Evolutionary conservation across 331 rosid species (phyloP), one percentile per base, ranked within the genome.

Genomic region (Rhamnella rubrinervis): DNA sequence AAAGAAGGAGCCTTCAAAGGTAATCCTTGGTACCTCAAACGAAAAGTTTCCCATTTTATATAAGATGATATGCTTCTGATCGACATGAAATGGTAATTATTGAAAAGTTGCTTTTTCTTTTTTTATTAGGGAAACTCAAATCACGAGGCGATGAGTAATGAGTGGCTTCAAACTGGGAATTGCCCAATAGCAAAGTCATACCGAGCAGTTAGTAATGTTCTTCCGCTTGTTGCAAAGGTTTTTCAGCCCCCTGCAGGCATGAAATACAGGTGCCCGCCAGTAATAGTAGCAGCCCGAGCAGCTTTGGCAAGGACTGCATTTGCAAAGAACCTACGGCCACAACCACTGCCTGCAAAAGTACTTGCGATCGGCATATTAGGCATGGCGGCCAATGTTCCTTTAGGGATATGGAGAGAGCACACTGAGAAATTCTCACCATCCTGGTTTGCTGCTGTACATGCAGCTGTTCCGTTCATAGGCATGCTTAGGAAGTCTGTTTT

Each of bases 371-470:
- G 98, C 55, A 67, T 88, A 78, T 68, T 93, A 77, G 98, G 98
- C 44, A 93, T 93, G 98, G 97, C 98, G 23, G 97, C 91, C 51
- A 93, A 93, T 74, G 85, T 93, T 59, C 98, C 98, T 14, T 76
- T 93, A 72, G 98, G 98, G 69, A 52, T 93, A 59, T 93, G 98
- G 98, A 82, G 98, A 70, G 98, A 93, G 80, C 98, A 93, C 71
- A 93, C 98, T 1, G 60, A 93, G 80, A 93, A 93, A 78, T 93
- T 93, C 77, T 93, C 98, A 10, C 97, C 88, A 4, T 78, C 97
- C 47, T 93, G 98, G 98, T 93, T 93, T 71, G 84, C 87, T 31
- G 98, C 98, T 2, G 91, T 93, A 39, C 98, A 93, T 70, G 98
- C 97, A 6, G 98, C 98, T 60, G 98, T 93, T 75, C 98, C 98